Base-by-base conservation (phyloP, 805 yeast genomes). In the Yueomyces sp. region DNA sequence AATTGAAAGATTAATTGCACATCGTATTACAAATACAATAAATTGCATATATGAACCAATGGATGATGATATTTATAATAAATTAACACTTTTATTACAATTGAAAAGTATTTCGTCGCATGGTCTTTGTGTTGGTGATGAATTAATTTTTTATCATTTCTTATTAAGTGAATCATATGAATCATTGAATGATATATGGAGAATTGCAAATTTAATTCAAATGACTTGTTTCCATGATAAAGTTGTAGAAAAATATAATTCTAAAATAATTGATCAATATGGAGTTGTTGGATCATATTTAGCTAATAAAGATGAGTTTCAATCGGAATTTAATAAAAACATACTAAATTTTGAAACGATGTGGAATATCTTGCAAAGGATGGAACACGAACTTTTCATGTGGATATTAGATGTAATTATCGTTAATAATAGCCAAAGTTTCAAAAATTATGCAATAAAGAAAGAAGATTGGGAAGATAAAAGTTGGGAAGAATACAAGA, bases 91-190 rank as follows among this genome's bases (percentile, higher is more conserved):
- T 40, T 45, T 64, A 42, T 44, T 66, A 40, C 53, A 63, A 49
- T 42, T 66, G 42, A 63, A 63, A 50, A 53, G 64, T 37, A 58
- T 67, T 8, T 64, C 69, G 1, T 46, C 49, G 37, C 53, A 54
- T 26, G 70, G 70, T 3, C 42, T 65, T 26, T 50, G 54, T 11
- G 45, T 49, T 3, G 65, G 64, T 33, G 70, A 66, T 49, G 63
- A 57, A 43, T 34, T 59, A 26, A 36, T 65, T 26, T 55, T 64
- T 45, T 57, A 51, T 39, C 61, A 60, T 48, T 47, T 59, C 27
- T 44, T 61, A 11, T 36, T 37, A 28, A 44, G 43, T n/a, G 47
- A 44, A 5, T 49, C 55, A 9, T 47, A 48, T 38, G 4, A 30
- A 28, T 34, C 39, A 31, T 11, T 11, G 7, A 28, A 28, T 39